These are phyloP conservation scores for Melanopsichium pennsylvanicum DNA, from an alignment of 1,284 basidiomycete species.

Conservation along the genomic window DNA sequence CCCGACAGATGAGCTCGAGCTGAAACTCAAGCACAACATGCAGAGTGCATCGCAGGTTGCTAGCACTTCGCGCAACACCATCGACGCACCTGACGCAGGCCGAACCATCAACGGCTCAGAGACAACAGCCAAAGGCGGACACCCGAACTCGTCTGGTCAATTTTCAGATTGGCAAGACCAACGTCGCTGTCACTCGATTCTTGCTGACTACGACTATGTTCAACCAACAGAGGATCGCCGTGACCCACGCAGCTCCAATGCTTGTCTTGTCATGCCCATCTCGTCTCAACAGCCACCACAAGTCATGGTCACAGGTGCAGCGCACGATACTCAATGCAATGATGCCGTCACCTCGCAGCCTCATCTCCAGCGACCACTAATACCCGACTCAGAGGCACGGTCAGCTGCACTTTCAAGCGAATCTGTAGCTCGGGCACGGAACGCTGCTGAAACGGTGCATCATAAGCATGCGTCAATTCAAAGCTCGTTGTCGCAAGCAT, in stretches of 20 bases:
- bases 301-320: not conserved
- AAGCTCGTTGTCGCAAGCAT: conserved; percentile 17
- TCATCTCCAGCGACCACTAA: conserved; percentile 8
- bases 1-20: conserved; percentile 10
- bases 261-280: conserved; percentile 28
- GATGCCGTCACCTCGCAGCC: conserved; percentile 1
- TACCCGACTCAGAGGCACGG: no score
- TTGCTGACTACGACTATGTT: conserved; percentile 30
- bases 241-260: conserved; percentile 36
- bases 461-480: conserved; percentile 10
- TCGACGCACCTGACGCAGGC: conserved; percentile 16
- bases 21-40: conserved; percentile 13
- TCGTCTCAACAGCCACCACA: conserved; percentile 14
- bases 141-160: conserved; percentile 4
- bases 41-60: conserved; percentile 18
- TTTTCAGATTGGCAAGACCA: conserved; percentile 40
- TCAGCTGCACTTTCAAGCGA: no score
- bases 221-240: conserved; percentile 32
- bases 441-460: not conserved
- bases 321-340: not conserved
- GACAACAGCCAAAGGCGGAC: not conserved
- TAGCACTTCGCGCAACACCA: conserved; percentile 26
- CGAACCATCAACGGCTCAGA: conserved; percentile 5
- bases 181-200: conserved; percentile 32
- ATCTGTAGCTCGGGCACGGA: no score